phyloP scores from a whole-genome alignment of 345 rosid species.

The Pistacia vera region DNA sequence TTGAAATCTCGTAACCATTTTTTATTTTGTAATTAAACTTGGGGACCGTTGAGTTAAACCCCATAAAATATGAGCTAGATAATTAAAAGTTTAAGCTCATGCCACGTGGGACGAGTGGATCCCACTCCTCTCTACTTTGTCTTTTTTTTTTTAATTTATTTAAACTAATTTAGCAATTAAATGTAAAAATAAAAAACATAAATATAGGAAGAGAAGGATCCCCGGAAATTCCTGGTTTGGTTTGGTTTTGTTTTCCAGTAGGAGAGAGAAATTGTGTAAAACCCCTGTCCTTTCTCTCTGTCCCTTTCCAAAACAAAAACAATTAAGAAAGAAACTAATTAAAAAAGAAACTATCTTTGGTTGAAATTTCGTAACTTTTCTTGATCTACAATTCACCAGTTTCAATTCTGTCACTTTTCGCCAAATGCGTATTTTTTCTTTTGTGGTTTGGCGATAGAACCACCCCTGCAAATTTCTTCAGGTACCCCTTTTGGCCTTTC shows the following conservation, averaged over 20 bases:
- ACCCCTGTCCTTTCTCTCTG: slow-evolving; percentile 37
- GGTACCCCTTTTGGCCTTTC: slow-evolving; percentile 18
- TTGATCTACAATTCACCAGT: slow-evolving; percentile 43
- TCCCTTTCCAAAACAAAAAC: neutral
- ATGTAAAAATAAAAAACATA: neutral
- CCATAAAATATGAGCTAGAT: neutral
- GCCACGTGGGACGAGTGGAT: slow-evolving; percentile 6
- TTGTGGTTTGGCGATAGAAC: slow-evolving; percentile 14
- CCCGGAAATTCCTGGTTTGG: slow-evolving; percentile 51
- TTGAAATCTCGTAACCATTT: no score
- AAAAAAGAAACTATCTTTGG: slow-evolving; percentile 1
- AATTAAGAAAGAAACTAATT: neutral
- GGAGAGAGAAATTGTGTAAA: slow-evolving; percentile 27
- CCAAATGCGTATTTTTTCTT: slow-evolving; percentile 32
- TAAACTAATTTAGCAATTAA: neutral
- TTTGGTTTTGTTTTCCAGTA: slow-evolving; percentile 31
- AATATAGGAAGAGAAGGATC: slow-evolving; percentile 30
- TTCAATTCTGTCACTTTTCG: slow-evolving; percentile 1
- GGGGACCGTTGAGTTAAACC: neutral
- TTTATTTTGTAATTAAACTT: no score
- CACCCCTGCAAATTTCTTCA: slow-evolving; percentile 23
- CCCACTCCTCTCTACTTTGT: neutral
- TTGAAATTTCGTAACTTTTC: slow-evolving; percentile 24
- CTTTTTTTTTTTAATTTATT: neutral
- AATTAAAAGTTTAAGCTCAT: neutral